A percentile compares a stretch with the other conserved stretches of the same genome.
Conservation (phyloP, 805 yeast genomes). For the Pichia cabralensis region DNA sequence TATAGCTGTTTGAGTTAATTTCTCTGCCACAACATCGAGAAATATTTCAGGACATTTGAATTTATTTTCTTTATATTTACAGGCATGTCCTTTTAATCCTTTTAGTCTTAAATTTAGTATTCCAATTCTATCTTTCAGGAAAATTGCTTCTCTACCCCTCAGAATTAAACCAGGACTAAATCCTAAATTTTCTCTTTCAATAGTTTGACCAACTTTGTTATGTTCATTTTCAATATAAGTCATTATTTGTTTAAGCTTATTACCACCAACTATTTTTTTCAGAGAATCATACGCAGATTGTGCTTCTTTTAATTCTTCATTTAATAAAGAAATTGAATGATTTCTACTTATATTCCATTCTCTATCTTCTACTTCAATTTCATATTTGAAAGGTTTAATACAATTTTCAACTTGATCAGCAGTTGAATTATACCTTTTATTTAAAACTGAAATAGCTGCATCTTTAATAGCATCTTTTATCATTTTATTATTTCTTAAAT, state of each 20-base stretch:
- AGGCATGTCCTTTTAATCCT: slow-evolving; percentile 63
- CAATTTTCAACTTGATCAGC: slow-evolving; percentile 99
- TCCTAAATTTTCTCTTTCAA: slow-evolving; percentile 67
- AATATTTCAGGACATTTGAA: slow-evolving; percentile 93
- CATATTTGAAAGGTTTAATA: slow-evolving; percentile 95
- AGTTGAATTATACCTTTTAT: slow-evolving; percentile 73
- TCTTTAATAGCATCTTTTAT: slow-evolving; percentile 74
- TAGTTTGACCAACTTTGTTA: slow-evolving; percentile 26
- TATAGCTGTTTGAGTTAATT: slow-evolving; percentile 87
- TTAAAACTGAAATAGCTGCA: slow-evolving; percentile 74
- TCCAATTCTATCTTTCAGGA: slow-evolving; percentile 62
- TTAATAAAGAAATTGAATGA: slow-evolving; percentile 60
- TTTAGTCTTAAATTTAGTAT: slow-evolving; percentile 67
- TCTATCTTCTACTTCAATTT: slow-evolving; percentile 89
- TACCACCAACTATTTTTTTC: slow-evolving; percentile 67
- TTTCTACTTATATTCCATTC: slow-evolving; percentile 85
- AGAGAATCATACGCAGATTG: slow-evolving; percentile 49
- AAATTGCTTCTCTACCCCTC: slow-evolving; percentile 77
- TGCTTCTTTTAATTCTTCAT: slow-evolving; percentile 83
- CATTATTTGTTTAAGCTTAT: slow-evolving; percentile 76
- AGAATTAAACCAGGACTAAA: slow-evolving; percentile 67
- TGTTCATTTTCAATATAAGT: slow-evolving; percentile 50
- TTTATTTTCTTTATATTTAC: slow-evolving; percentile 70
- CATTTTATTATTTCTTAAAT: slow-evolving; percentile 75
- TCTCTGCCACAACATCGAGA: slow-evolving; percentile 84